A percentile compares a stretch with the other conserved stretches of the same genome.
phyloP scores from a whole-genome alignment of 371 early-diverging fungal genomes.

The Sporodiniella umbellata region DNA sequence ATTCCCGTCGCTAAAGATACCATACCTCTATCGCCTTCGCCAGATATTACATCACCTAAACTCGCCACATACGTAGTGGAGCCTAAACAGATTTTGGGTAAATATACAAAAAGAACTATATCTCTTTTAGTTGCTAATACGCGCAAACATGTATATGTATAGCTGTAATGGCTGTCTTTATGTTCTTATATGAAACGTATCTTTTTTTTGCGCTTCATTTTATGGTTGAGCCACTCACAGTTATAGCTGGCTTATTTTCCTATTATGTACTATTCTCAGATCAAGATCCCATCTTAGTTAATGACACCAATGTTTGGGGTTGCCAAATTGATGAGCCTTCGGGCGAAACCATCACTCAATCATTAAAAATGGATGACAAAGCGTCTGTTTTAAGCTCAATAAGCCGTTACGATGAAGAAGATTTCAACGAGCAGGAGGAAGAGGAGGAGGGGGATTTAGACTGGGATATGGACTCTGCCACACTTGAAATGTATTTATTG shows the following conservation, averaged over 20 bases:
- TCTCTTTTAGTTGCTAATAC: background rate
- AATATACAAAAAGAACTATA: too few relatives aligned
- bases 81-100: too few relatives aligned
- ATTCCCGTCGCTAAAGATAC: too few relatives aligned
- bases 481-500: slow-evolving; percentile 12
- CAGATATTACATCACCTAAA: too few relatives aligned
- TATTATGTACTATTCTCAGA: slow-evolving; percentile 8
- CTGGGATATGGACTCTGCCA: slow-evolving; percentile 16
- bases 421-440: slow-evolving; percentile 6
- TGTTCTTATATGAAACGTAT: slow-evolving; percentile 17
- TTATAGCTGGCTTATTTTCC: slow-evolving; percentile 11
- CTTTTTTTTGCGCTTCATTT: slow-evolving; percentile 8
- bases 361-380: slow-evolving; percentile 19
- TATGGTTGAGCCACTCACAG: slow-evolving; percentile 13
- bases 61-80: too few relatives aligned
- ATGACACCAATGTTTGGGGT: too few relatives aligned
- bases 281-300: too few relatives aligned
- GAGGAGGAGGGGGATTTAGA: slow-evolving; percentile 3
- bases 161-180: slow-evolving; percentile 1
- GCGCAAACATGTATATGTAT: too few relatives aligned
- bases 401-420: slow-evolving; percentile 24
- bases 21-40: too few relatives aligned
- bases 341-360: slow-evolving; percentile 29
- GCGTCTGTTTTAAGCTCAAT: slow-evolving; percentile 13
- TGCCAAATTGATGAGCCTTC: too few relatives aligned